A percentile compares a stretch with the other conserved stretches of the same genome.
phyloP scores from a whole-genome alignment of 2,329 filamentous ascomycete species.

The Incumbomyces lentus region DNA sequence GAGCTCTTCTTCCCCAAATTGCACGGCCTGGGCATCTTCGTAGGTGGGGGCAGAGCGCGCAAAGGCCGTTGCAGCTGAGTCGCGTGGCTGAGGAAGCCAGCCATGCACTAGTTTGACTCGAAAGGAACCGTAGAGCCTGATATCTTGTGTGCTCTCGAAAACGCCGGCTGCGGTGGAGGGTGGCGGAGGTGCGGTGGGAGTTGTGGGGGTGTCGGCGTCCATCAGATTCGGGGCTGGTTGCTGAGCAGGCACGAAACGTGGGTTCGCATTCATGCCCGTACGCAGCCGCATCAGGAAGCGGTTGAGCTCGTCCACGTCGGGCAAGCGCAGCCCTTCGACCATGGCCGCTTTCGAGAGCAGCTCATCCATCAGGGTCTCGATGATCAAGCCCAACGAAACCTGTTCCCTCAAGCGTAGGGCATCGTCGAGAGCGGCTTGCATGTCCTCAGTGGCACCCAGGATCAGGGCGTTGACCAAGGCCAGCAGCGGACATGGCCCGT shows the following conservation, averaged over 20 bases:
- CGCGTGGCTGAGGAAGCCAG: slow-evolving; percentile 62
- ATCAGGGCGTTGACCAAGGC: slow-evolving; percentile 88
- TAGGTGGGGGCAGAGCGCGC: slow-evolving; percentile 69
- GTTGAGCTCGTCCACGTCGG: slow-evolving; percentile 81
- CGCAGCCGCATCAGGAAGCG: slow-evolving; percentile 78
- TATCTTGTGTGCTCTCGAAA: slow-evolving; percentile 79
- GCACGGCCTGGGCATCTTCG: slow-evolving; percentile 80
- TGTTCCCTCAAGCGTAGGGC: slow-evolving; percentile 72
- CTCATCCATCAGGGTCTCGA: slow-evolving; percentile 88
- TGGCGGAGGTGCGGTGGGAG: slow-evolving; percentile 4
- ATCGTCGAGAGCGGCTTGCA: slow-evolving; percentile 63
- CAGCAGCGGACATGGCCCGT: slow-evolving; percentile 86
- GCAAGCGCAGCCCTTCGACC: slow-evolving; percentile 47
- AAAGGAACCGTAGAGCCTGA: slow-evolving; percentile 86
- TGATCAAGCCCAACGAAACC: slow-evolving; percentile 71
- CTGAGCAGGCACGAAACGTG: slow-evolving; percentile 60
- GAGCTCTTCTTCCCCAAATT: slow-evolving; percentile 81
- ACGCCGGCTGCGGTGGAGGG: slow-evolving; percentile 45
- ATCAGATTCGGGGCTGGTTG: slow-evolving; percentile 35
- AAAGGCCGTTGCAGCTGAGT: slow-evolving; percentile 58
- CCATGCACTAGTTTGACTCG: slow-evolving; percentile 82
- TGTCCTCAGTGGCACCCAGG: slow-evolving; percentile 61
- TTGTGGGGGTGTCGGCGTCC: slow-evolving; percentile 19
- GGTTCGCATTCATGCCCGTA: slow-evolving; percentile 97
- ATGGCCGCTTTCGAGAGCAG: slow-evolving; percentile 67